Evolutionary conservation across 139 green algal genomes (phyloP), one percentile per base, ranked within the genome.

Genomic region (Picochlorum costavermella): DNA sequence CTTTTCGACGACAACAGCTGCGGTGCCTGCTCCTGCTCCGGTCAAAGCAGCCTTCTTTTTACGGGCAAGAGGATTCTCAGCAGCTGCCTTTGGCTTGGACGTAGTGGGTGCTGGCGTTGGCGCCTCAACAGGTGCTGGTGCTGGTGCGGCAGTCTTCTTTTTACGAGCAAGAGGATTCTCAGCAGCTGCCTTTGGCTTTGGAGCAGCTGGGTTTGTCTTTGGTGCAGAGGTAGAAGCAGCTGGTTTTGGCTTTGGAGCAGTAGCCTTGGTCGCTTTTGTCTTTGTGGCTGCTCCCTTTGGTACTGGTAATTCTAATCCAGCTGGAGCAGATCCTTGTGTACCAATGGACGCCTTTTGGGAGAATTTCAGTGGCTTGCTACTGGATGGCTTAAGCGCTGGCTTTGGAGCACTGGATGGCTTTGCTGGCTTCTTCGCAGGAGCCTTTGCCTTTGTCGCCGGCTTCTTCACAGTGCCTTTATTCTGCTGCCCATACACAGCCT

Each of bases 401-500:
- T 70, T 70, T 50, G 64, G 5, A 33, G 64, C 46, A 43, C 23
- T 14, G 16, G 48, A 9, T 33, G 64, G 62, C n/a, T 37, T 6
- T 29, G 63, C 48, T 6, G 68, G 4, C 46, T 68, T 74, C 29
- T 58, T n/a, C 11, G 56, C 56, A 9, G 56, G 56, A 6, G 33
- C 33, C 11, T 40, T 40, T 40, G 33, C 11, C 33, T 6, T 40
- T 2, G 17, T 6, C 11, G 31, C 56, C 4, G 17, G 56, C 30
- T 44, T 46, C 57, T 62, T 62, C 17, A 55, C 46, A 13, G 51
- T n/a, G 11, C 33, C 11, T 0, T 40, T 40, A 40, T 55, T 55
- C 17, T 59, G 12, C 20, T 59, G 20, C 14, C 50, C 50, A 59
- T 64, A 64, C 23, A 64, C 58, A 64, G 58, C 58, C 58, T 31